Evolutionary conservation across 2,329 filamentous ascomycete genomes (phyloP).

Genomic region (Cytospora schulzeri): DNA sequence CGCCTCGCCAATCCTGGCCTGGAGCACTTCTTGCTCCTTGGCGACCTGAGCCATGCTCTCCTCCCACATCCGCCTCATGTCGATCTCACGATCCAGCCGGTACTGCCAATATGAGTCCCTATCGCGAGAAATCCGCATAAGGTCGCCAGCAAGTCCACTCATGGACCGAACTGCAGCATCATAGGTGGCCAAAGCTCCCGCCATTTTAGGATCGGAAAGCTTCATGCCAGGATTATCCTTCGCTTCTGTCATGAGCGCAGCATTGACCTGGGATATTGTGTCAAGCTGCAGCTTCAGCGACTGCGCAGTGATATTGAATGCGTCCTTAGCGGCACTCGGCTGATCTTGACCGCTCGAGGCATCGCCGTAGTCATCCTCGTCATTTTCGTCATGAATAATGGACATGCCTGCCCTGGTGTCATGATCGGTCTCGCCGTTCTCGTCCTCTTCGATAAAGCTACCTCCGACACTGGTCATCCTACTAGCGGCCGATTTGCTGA

Average conservation of each 20-base stretch:
- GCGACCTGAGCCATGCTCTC: conserved; percentile 99
- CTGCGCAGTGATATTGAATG: conserved; percentile 95
- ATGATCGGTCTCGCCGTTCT: conserved; percentile 23
- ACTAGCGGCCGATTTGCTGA: conserved; percentile 36
- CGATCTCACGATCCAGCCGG: conserved; percentile 84
- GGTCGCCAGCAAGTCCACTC: conserved; percentile 79
- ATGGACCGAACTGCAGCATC: conserved; percentile 88
- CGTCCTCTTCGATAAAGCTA: conserved; percentile 56
- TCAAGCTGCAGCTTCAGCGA: conserved; percentile 92
- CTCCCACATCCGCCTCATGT: conserved; percentile 95
- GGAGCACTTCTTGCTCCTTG: conserved; percentile 87
- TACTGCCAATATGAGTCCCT: conserved; percentile 98
- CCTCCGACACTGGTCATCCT: conserved; percentile 49
- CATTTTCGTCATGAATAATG: conserved; percentile 53
- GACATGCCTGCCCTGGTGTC: conserved; percentile 33
- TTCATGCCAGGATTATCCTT: conserved; percentile 68
- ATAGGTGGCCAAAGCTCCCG: conserved; percentile 81
- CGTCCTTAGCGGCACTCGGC: conserved; percentile 79
- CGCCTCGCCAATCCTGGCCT: conserved; percentile 83
- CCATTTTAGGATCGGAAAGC: conserved; percentile 75
- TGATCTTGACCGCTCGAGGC: conserved; percentile 77
- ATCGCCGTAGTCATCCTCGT: conserved; percentile 77
- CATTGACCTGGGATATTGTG: conserved; percentile 80
- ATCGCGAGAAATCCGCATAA: conserved; percentile 89
- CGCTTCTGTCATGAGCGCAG: conserved; percentile 75